Evolutionary conservation across 257 asterid genomes (phyloP).

Genomic region (Henckelia pumila): DNA sequence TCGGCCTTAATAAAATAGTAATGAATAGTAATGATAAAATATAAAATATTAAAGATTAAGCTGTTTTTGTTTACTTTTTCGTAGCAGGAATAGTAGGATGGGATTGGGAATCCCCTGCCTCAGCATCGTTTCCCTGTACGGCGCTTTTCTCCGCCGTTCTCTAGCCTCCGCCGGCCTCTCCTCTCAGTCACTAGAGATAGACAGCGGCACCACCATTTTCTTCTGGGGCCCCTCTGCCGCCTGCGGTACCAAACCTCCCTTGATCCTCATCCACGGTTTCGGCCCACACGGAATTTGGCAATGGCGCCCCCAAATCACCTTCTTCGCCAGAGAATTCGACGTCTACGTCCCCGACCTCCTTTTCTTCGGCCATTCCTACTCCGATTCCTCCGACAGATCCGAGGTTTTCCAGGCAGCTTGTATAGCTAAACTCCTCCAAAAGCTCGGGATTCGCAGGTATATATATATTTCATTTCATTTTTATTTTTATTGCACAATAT

Average conservation of each 20-base stretch:
- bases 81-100: too few relatives aligned
- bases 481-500: too few relatives aligned
- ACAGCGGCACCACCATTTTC: slow-evolving; percentile 55
- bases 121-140: slow-evolving; percentile 48
- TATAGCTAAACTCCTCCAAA: slow-evolving; percentile 43
- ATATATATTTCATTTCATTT: too few relatives aligned
- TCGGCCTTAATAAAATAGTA: too few relatives aligned
- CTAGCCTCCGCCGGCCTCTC: slow-evolving; percentile 61
- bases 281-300: slow-evolving; percentile 76
- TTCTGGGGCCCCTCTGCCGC: slow-evolving; percentile 58
- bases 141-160: slow-evolving; percentile 49
- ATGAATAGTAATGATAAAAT: too few relatives aligned
- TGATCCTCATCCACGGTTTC: slow-evolving; percentile 70
- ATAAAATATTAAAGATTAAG: too few relatives aligned
- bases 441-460: slow-evolving; percentile 40
- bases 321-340: slow-evolving; percentile 46
- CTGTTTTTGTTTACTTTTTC: too few relatives aligned
- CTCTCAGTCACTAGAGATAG: slow-evolving; percentile 48
- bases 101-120: slow-evolving; percentile 51
- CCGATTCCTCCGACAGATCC: slow-evolving; percentile 50
- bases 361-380: slow-evolving; percentile 61
- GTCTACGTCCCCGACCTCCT: slow-evolving; percentile 67
- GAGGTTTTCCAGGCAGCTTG: slow-evolving; percentile 76
- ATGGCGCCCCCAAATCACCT: slow-evolving; percentile 62
- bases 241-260: slow-evolving; percentile 41